Evolutionary conservation across 192 early-diverging fungal genomes (phyloP).

Genomic region (Geranomyces michiganensis): DNA sequence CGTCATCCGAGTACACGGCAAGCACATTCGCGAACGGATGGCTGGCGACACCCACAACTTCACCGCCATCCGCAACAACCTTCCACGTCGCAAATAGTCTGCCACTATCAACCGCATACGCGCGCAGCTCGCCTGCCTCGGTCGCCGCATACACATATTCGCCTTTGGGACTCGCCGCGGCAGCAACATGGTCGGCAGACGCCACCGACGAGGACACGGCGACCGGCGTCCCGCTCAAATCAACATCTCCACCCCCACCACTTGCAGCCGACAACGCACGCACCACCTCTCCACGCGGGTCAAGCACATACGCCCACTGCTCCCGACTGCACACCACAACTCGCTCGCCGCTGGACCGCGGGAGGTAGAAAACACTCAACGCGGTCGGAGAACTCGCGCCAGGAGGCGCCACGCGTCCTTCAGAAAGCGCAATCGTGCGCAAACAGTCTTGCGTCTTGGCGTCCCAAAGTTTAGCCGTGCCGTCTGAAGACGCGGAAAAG

Average conservation of each 20-base stretch:
- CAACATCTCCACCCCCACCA: not conserved
- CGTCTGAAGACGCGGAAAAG: constrained; percentile 83
- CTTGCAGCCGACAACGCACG: not conserved
- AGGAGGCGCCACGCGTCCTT: constrained; percentile 47
- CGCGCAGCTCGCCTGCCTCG: constrained; percentile 70
- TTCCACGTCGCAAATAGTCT: constrained; percentile 47
- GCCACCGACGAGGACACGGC: not conserved
- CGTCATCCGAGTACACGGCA: constrained; percentile 68
- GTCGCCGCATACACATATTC: constrained; percentile 79
- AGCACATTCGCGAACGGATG: constrained; percentile 88
- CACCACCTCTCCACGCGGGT: constrained; percentile 58
- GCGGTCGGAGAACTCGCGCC: constrained; percentile 52
- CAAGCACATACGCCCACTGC: constrained; percentile 71
- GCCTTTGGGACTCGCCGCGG: constrained; percentile 73
- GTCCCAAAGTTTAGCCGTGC: constrained; percentile 93
- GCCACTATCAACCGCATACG: constrained; percentile 69
- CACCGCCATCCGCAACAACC: constrained; percentile 54
- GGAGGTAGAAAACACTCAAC: constrained; percentile 62
- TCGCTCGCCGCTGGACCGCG: constrained; percentile 61
- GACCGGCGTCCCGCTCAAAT: not conserved
- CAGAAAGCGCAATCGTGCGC: constrained; percentile 64
- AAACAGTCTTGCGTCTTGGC: constrained; percentile 70
- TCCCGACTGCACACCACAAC: constrained; percentile 82
- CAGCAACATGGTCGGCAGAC: constrained; percentile 54
- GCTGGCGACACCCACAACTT: constrained; percentile 75